These are phyloP conservation scores for Botrytis pseudocinerea DNA, from an alignment of 2,329 filamentous ascomycete genomes.

Conservation along the genomic window DNA sequence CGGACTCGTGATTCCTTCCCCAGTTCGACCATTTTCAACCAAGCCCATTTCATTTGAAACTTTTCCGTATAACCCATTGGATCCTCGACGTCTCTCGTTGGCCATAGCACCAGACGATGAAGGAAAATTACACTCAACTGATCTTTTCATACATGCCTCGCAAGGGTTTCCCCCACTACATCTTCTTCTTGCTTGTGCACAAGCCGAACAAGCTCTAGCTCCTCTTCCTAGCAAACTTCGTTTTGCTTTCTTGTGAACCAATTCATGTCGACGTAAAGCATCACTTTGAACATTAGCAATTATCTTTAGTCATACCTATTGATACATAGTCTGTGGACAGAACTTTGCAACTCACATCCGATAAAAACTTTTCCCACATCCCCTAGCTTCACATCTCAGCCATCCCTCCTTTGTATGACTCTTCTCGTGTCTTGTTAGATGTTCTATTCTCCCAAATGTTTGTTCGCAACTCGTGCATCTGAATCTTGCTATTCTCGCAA, in stretches of 20 bases:
- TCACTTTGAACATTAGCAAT: not conserved
- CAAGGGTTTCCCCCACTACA: conserved; percentile 13
- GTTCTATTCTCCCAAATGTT: conserved; percentile 9
- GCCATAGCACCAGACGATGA: not conserved
- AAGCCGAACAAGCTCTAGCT: conserved; percentile 14
- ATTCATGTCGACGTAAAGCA: conserved; percentile 16
- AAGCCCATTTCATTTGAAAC: not conserved
- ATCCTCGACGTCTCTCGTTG: not conserved
- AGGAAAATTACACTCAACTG: not conserved
- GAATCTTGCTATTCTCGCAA: not conserved
- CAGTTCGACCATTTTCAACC: not conserved
- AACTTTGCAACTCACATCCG: not conserved
- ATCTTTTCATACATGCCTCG: not conserved
- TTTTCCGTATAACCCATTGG: not conserved
- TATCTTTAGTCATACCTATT: not conserved
- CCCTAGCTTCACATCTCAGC: not conserved
- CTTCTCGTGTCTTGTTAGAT: conserved; percentile 7
- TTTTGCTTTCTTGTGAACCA: conserved; percentile 11
- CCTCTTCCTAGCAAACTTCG: conserved; percentile 15
- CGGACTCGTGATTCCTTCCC: not conserved
- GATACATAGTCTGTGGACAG: not conserved
- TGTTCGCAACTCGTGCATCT: conserved; percentile 6
- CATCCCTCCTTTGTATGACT: not conserved
- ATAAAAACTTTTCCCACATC: conserved; percentile 18
- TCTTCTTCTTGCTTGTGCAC: conserved; percentile 7